Conservation (phyloP, 192 early-diverging fungal species). For the Coemansia sp. region DNA sequence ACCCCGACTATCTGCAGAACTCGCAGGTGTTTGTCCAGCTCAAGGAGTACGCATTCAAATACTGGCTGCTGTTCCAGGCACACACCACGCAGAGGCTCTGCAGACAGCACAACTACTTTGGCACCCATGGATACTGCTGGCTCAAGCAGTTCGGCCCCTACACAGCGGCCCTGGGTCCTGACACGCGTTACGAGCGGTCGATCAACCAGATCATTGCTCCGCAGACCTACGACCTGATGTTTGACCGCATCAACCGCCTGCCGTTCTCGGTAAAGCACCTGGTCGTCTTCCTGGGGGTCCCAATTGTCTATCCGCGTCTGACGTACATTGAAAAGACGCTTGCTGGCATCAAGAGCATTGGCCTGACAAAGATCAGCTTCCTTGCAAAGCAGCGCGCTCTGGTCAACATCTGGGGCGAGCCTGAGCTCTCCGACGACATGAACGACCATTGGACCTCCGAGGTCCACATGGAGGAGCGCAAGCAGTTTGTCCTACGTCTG, state of each 20-base stretch:
- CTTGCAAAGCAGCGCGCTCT: conserved; percentile 57
- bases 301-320: conserved; percentile 73
- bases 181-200: conserved; percentile 72
- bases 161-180: conserved; percentile 63
- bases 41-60: conserved; percentile 65
- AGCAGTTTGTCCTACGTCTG: conserved; percentile 59
- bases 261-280: conserved; percentile 60
- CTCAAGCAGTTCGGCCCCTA: conserved; percentile 67
- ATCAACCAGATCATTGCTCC: conserved; percentile 60
- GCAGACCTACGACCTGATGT: conserved; percentile 60
- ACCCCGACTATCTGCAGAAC: conserved; percentile 69
- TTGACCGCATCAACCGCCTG: conserved; percentile 52
- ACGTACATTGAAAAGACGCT: conserved; percentile 65
- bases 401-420: conserved; percentile 72
- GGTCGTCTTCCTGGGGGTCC: conserved; percentile 68
- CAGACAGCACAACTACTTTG: conserved; percentile 57
- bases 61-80: conserved; percentile 84
- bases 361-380: conserved; percentile 54
- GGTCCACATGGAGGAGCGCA: conserved; percentile 69
- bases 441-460: conserved; percentile 75
- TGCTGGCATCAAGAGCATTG: conserved; percentile 56
- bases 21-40: conserved; percentile 72
- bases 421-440: conserved; percentile 82
- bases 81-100: conserved; percentile 64
- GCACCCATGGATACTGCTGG: conserved; percentile 56